Evolutionary conservation across 176 grass and related monocot species (phyloP), one percentile per base, ranked within the genome.

Genomic region (Aegilops umbellulata): DNA sequence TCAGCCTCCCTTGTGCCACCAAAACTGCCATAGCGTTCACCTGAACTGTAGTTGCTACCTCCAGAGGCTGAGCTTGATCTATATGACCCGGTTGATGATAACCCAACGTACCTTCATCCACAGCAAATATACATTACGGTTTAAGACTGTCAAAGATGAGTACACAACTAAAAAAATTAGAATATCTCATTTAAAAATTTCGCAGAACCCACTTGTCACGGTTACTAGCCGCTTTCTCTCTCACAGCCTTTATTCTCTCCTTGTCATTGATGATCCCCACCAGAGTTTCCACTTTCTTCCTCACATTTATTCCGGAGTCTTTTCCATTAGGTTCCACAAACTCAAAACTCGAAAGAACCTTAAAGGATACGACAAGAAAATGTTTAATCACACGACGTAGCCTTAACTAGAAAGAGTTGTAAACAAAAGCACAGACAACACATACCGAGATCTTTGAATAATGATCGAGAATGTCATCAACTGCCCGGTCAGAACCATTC

Each of bases 311-410:
- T 76, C 97, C 97, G 67, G 81, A 80, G 85, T 99, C 97, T 83
- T 99, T 99, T 86, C 97, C 92, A 88, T 94, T 99, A 68, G 97
- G 92, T 63, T 99, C 94, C 31, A 97, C 89, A 94, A 94, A 96
- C 39, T 97, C 94, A 88, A 99, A 99, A 88, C 85, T 92, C 68
- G 94, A 94, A 83, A 96, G 92, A 85, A 90, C 90, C 93, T 94
- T 87, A 30, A 91, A 26, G 39, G 64, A 84, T 53, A 92, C 20
- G 85, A 80, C 27, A 80, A 84, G 62, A 88, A 80, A 69, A 82
- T 63, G 22, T 60, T 76, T 73, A 81, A 53, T 7, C 27, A 6
- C 36, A 78, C 79, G 76, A 81, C 72, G 76, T 38, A 85, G 83
- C 14, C 63, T 55, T 44, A 23, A 73, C 47, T 4, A 81, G n/a